These are phyloP conservation scores for Echeveria elegans DNA, from an alignment of 164 flowering plant genomes.

Conservation along the genomic window DNA sequence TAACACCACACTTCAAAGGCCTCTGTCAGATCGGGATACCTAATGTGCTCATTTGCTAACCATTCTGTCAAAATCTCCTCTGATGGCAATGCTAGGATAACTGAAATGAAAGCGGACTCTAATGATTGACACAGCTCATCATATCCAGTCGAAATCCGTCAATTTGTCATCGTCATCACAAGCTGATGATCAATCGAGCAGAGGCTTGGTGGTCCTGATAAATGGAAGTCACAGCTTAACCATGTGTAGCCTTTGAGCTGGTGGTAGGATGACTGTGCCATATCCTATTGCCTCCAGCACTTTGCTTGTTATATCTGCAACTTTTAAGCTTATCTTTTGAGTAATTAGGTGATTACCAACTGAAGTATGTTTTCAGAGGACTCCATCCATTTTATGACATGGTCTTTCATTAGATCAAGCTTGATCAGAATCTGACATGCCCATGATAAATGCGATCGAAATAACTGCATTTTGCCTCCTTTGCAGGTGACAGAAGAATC, in stretches of 20 bases:
- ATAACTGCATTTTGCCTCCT: neutral
- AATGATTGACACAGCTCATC: neutral
- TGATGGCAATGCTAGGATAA: neutral
- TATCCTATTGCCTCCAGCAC: neutral
- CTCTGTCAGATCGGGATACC: neutral
- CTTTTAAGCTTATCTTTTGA: neutral
- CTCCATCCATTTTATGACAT: neutral
- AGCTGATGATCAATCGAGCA: neutral
- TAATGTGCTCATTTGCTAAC: neutral
- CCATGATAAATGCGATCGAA: neutral
- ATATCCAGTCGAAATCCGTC: neutral
- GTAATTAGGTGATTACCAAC: neutral
- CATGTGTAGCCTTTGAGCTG: neutral
- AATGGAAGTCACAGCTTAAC: neutral
- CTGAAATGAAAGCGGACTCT: neutral
- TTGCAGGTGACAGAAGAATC: conserved; percentile 14
- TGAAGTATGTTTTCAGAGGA: neutral
- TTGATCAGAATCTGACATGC: neutral
- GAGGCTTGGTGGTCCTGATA: neutral
- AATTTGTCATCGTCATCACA: neutral
- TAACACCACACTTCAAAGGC: neutral
- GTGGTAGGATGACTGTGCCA: neutral
- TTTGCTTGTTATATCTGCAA: neutral
- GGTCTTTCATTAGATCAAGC: neutral
- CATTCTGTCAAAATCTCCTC: neutral